A percentile compares a stretch with the other conserved stretches of the same genome.
Evolutionary conservation across 1,284 basidiomycete species (phyloP).

Genomic region (Agaricales sp.): DNA sequence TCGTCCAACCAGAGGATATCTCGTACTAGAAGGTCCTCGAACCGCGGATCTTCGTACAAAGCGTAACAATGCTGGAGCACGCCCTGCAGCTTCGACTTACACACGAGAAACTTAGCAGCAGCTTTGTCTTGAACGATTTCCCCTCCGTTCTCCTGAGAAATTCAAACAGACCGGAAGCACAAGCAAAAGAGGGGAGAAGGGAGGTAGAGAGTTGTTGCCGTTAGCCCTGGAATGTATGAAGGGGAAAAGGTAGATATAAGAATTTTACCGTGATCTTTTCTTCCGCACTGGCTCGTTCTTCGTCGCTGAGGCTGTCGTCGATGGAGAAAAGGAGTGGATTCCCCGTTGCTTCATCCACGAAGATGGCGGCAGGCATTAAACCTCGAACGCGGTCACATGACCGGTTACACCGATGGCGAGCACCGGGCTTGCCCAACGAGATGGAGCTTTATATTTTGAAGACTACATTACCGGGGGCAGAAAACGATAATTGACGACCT

Average conservation of each 20-base stretch:
- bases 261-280: background rate
- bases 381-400: background rate
- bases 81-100: background rate
- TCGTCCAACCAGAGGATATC: background rate
- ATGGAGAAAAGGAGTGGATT: background rate
- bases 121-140: background rate
- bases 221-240: background rate
- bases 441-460: no score
- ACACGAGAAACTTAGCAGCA: background rate
- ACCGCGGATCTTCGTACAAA: background rate
- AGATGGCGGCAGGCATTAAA: constrained; percentile 1
- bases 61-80: background rate
- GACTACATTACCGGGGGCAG: no score
- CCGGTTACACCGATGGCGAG: no score
- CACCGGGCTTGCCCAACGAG: no score
- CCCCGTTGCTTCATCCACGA: background rate
- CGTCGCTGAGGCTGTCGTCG: background rate
- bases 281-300: no score
- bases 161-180: background rate
- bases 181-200: background rate
- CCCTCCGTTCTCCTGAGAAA: background rate
- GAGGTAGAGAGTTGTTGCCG: background rate
- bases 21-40: background rate
- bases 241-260: background rate
- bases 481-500: no score